phyloP scores from a whole-genome alignment of 257 asterid species.

The Salvia rosmarinus region DNA sequence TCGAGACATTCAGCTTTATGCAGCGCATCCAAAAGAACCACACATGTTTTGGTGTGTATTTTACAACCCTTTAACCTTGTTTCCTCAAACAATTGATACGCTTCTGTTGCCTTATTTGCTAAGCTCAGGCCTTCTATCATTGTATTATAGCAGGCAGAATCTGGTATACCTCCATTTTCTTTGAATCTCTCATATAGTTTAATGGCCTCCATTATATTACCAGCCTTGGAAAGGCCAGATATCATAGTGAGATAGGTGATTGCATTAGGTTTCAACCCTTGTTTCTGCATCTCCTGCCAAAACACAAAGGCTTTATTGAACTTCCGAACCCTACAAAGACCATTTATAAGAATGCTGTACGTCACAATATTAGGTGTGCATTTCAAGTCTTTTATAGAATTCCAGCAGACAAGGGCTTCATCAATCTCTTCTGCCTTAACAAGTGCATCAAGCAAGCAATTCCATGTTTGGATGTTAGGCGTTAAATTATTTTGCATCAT shows the following conservation, averaged over 20 bases:
- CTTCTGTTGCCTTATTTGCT: slow-evolving; percentile 77
- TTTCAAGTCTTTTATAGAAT: slow-evolving; percentile 80
- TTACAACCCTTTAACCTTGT: slow-evolving; percentile 78
- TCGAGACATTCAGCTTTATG: slow-evolving; percentile 94
- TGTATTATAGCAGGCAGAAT: slow-evolving; percentile 87
- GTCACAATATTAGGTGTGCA: slow-evolving; percentile 67
- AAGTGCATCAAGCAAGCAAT: slow-evolving; percentile 91
- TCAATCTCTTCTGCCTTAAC: slow-evolving; percentile 91
- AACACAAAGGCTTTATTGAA: slow-evolving; percentile 96
- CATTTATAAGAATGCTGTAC: slow-evolving; percentile 81
- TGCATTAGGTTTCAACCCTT: slow-evolving; percentile 76
- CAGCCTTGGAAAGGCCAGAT: slow-evolving; percentile 94
- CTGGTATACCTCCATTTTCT: slow-evolving; percentile 83
- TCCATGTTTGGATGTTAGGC: slow-evolving; percentile 90
- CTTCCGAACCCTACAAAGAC: slow-evolving; percentile 79
- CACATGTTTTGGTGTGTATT: slow-evolving; percentile 80
- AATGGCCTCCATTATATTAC: slow-evolving; percentile 77
- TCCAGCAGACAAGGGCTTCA: slow-evolving; percentile 95
- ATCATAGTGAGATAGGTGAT: slow-evolving; percentile 84
- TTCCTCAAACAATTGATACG: slow-evolving; percentile 80
- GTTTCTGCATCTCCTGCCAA: slow-evolving; percentile 98
- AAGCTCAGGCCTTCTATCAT: slow-evolving; percentile 88
- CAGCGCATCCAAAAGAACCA: slow-evolving; percentile 81
- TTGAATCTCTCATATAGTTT: slow-evolving; percentile 71
- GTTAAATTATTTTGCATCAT: slow-evolving; percentile 78